These are phyloP conservation scores for Sideroxylon spinosum DNA, from an alignment of 179 eudicot species.

Conservation along the genomic window DNA sequence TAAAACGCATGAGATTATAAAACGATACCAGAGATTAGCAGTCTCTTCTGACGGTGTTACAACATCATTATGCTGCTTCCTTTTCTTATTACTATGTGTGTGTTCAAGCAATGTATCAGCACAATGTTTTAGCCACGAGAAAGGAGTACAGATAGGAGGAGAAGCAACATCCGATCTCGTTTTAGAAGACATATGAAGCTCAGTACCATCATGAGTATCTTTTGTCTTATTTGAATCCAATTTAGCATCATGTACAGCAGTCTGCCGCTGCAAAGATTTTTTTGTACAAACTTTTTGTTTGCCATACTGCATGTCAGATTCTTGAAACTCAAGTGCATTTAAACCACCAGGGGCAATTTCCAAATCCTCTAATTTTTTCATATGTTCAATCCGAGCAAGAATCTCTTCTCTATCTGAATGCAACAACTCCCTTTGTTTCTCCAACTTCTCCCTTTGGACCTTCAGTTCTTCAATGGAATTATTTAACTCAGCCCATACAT, in stretches of 20 bases:
- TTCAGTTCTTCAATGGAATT: constrained; percentile 74
- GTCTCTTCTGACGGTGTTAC: neutral
- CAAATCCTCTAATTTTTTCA: constrained; percentile 64
- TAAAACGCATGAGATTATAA: too few species aligned
- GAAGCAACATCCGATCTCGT: constrained; percentile 27
- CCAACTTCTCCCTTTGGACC: constrained; percentile 71
- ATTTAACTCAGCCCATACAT: constrained; percentile 82
- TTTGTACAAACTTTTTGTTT: constrained; percentile 24
- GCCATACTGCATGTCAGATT: constrained; percentile 25
- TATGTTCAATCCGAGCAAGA: constrained; percentile 58
- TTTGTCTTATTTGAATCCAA: constrained; percentile 23
- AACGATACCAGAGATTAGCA: too few species aligned
- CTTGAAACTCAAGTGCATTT: constrained; percentile 30
- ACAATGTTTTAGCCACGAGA: constrained; percentile 74
- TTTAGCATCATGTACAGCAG: constrained; percentile 26
- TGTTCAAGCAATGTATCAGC: constrained; percentile 49
- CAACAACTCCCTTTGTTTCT: constrained; percentile 85
- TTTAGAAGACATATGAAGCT: constrained; percentile 17
- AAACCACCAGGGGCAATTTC: constrained; percentile 46
- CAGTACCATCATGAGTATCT: constrained; percentile 6
- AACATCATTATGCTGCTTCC: constrained; percentile 44
- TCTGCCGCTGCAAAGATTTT: constrained; percentile 29
- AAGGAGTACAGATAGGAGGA: constrained; percentile 46
- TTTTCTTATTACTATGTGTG: constrained; percentile 46
- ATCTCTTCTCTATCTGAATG: constrained; percentile 75